Evolutionary conservation across 2,329 filamentous ascomycete species (phyloP), one percentile per base, ranked within the genome.

Genomic region (Verticillium klebahnii): DNA sequence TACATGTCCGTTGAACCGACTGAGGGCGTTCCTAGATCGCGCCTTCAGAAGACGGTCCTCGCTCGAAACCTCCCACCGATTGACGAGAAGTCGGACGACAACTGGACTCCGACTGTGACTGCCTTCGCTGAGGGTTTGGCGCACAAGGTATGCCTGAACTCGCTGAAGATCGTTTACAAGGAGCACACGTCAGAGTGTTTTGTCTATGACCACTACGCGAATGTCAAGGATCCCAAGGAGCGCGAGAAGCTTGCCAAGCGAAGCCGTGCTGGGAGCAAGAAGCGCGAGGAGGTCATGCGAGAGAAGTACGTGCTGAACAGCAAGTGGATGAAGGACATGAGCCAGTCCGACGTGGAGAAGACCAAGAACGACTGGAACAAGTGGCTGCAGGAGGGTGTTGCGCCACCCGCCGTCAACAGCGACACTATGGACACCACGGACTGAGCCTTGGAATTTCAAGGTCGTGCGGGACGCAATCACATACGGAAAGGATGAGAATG

Each of bases 1-100:
- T 98, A 91, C 75, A 91, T 92, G 67, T 91, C 92, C 65, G 85
- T 93, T 29, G 92, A 97, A 70, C 91, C 92, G 2, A 99, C 95
- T 0, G 91, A 95, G 75, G 91, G 91, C 15, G 83, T 95, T 2
- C 79, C 83, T 7, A 81, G 88, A 58, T 82, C 83, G 6, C 85
- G 84, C 57, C 82, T 92, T 69, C 85, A 84, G 64, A 89, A 87
- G 75, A 83, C 87, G 5, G 86, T 93, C 62, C 80, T 94, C 17
- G 84, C 86, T 58, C 88, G 90, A 62, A 93, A 91, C 73, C 78
- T 92, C 40, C 88, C 89, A 0, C 78, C 80, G 66, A 71, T 82
- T 62, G 85, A 90, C 62, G 81, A 83, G 40, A 84, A 88, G 60
- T 83, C 87, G 4, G 85, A 90, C 57, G 86, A 87, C 39, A 85